Evolutionary conservation across 2,329 filamentous ascomycete species (phyloP), one percentile per base, ranked within the genome.

Genomic region (Aspergillus sclerotialis): DNA sequence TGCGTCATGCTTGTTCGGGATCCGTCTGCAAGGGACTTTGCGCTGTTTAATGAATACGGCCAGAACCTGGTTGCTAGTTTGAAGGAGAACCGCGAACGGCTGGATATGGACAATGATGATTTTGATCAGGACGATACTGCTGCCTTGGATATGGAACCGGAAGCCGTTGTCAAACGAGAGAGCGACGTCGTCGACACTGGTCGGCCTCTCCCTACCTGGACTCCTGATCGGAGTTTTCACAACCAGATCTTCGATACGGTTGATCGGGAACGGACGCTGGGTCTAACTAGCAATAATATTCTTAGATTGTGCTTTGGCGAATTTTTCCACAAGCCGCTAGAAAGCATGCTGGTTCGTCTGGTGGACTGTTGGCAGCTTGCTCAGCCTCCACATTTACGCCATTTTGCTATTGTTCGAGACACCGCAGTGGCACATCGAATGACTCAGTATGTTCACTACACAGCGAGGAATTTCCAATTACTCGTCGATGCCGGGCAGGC

Each of bases 381-480:
- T n/a, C 77, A 81, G 44, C 76, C 76, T 15, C 55, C 60, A 3
- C 68, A 77, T 49, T 60, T 80, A 14, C 68, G 71, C 12, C 74
- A 78, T 46, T 55, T 78, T 11, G 65, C 70, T 8, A 60, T 80
- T 18, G 64, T 80, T 21, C 62, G 74, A 40, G 75, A 78, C 35
- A 71, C 67, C 5, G 60, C 64, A 2, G 61, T 72, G 10, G 62
- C 61, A 10, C 58, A 63, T 9, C 71, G 70, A 12, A 53, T 60
- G 18, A 59, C 64, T 9, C 68, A 72, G 39, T 80, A 74, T 51
- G 52, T 73, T 7, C 76, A 78, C 42, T 74, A 75, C 33, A 70
- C 73, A 1, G 62, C 66, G 26, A 52, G 50, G 1, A 69, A 73
- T 35, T 79, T 77, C 34, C 55, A 68, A 12, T 64, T 68, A 37